Evolutionary conservation across 192 early-diverging fungal species (phyloP), one percentile per base, ranked within the genome.

Genomic region (Coemansia sp.): DNA sequence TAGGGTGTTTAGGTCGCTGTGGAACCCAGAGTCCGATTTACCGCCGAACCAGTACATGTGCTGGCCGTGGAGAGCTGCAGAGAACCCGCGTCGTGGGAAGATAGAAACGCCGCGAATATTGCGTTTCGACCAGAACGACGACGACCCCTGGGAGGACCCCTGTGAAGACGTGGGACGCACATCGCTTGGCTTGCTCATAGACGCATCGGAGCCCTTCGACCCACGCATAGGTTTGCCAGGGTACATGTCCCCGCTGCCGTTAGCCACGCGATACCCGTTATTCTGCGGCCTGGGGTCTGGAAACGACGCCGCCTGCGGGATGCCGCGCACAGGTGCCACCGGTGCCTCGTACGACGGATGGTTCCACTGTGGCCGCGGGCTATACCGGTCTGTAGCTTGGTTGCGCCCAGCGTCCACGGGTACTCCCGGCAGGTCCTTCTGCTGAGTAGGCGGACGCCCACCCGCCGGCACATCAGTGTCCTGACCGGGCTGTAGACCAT

Each of bases 1-100:
- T 42, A 84, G 59, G 2, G 62, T 75, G 65, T 66, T 58, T 21
- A 84, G 68, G 58, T 80, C 77, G 67, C 75, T 70, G 57, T 66
- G 64, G 24, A 74, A 65, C 21, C 65, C 59, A n/a, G 66, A 55
- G 63, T 71, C 71, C 8, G 69, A 53, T 62, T 79, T 79, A 57
- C 82, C 82, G 35, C 82, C 82, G 23, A 84, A 84, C 70, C 77
- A 73, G 42, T 73, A 69, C 42, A 76, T 50, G 18, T 71, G 63
- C 31, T 70, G 62, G 34, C 67, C 74, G 57, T 80, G 67, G 39
- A 76, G 70, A 3, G 82, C 74, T 1, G 74, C 59, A 5, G 82
- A 79, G 65, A 80, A 84, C 20, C 77, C 82, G 43, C 74, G 69
- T 9, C 82, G 71, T n/a, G 82, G 82, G 34, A 84, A 84, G 65